Conservation (phyloP, 2,329 filamentous ascomycete genomes). For the Zalaria obscura region DNA sequence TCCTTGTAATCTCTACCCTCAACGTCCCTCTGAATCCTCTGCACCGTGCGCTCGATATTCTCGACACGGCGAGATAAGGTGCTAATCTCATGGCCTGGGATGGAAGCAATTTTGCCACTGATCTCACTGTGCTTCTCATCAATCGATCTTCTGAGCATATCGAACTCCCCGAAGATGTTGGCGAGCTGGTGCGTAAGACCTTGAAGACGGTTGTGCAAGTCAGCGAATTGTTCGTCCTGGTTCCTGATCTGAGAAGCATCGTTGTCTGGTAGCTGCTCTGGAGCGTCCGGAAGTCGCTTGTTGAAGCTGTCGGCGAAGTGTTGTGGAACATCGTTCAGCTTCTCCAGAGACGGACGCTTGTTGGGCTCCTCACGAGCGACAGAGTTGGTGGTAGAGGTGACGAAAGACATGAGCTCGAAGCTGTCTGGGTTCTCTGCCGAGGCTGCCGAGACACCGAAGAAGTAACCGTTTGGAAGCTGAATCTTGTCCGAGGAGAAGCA, state of each 20-base stretch:
- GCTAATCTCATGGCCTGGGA: slow-evolving; percentile 5
- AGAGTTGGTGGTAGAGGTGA: slow-evolving; percentile 41
- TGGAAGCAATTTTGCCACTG: slow-evolving; percentile 7
- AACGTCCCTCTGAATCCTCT: slow-evolving; percentile 37
- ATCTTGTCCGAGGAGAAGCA: slow-evolving; percentile 79
- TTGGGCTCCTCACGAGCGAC: slow-evolving; percentile 15
- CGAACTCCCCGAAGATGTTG: slow-evolving; percentile 45
- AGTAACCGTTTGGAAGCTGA: slow-evolving; percentile 62
- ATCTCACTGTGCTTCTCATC: slow-evolving; percentile 46
- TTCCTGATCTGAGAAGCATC: slow-evolving; percentile 23
- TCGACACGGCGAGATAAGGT: slow-evolving; percentile 30
- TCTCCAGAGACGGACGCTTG: slow-evolving; percentile 11
- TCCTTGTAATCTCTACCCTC: slow-evolving; percentile 43
- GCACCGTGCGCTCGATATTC: slow-evolving; percentile 37
- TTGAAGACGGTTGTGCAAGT: slow-evolving; percentile 75
- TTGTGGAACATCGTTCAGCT: slow-evolving; percentile 12
- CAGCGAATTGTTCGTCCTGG: slow-evolving; percentile 53
- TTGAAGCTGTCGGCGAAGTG: slow-evolving; percentile 11
- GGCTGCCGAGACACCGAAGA: slow-evolving; percentile 75
- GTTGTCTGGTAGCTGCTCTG: slow-evolving; percentile 24
- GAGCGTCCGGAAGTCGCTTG: slow-evolving; percentile 24
- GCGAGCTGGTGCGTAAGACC: slow-evolving; percentile 54
- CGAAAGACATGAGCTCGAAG: slow-evolving; percentile 82
- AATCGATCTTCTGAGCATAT: slow-evolving; percentile 34
- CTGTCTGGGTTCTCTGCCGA: slow-evolving; percentile 87